These are phyloP conservation scores for Hymenoscyphus scutula DNA, from an alignment of 2,329 filamentous ascomycete species.

Conservation along the genomic window DNA sequence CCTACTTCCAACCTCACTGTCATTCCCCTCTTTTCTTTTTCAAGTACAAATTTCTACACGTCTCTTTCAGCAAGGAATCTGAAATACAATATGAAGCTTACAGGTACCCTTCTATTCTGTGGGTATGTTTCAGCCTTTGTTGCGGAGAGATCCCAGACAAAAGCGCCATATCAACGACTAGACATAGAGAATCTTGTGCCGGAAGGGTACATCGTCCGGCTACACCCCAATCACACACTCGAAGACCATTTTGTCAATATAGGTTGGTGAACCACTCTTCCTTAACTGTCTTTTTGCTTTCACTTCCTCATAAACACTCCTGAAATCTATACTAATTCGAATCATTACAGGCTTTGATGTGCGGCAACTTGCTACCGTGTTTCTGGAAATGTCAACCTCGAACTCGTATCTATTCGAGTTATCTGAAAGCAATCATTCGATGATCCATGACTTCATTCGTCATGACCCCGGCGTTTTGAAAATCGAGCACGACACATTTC, in stretches of 20 bases:
- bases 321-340: too few relatives aligned
- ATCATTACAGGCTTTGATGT: too few relatives aligned
- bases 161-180: not conserved
- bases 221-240: constrained; percentile 6
- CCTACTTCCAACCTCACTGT: too few relatives aligned
- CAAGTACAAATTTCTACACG: too few relatives aligned
- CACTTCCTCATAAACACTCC: too few relatives aligned
- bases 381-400: constrained; percentile 2
- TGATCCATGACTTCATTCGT: constrained; percentile 8
- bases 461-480: constrained; percentile 3
- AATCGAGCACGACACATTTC: constrained; percentile 4
- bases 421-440: not conserved
- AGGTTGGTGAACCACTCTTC: too few relatives aligned
- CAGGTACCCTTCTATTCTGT: too few relatives aligned
- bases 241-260: constrained; percentile 8
- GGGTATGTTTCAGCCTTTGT: constrained; percentile 3
- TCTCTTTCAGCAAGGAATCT: too few relatives aligned
- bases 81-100: too few relatives aligned
- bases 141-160: not conserved
- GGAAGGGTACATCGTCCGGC: constrained; percentile 5
- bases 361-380: not conserved
- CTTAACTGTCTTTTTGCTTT: too few relatives aligned
- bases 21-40: too few relatives aligned
- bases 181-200: constrained; percentile 2
- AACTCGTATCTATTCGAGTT: constrained; percentile 2